A percentile compares a stretch with the other conserved stretches of the same genome.
Conservation (phyloP, 139 green algal species). For the Chlorella sp. region DNA sequence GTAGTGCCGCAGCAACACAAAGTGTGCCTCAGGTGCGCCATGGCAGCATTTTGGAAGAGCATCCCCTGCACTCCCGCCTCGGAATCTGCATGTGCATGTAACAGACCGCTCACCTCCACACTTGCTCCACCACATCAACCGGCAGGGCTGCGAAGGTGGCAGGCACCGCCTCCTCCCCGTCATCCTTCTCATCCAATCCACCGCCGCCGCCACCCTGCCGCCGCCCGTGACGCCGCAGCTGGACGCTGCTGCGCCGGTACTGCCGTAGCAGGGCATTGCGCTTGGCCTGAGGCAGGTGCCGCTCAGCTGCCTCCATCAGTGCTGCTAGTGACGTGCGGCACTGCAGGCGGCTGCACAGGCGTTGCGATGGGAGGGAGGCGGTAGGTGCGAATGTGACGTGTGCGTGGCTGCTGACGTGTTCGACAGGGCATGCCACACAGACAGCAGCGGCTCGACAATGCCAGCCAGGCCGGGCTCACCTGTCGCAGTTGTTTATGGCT, state of each 20-base stretch:
- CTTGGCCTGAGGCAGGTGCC: slow-evolving; percentile 12
- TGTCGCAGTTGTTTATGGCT: background rate
- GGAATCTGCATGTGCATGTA: background rate
- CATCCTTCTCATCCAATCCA: background rate
- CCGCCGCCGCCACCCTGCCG: background rate
- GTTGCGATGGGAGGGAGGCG: background rate
- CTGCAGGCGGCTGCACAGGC: slow-evolving; percentile 21
- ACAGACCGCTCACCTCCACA: background rate
- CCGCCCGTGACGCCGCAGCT: slow-evolving; percentile 1
- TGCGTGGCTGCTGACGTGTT: background rate
- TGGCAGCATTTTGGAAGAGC: no score
- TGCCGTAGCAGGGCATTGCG: slow-evolving; percentile 17
- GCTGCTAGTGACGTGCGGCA: slow-evolving; percentile 7
- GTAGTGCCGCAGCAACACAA: no score
- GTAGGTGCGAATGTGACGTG: background rate
- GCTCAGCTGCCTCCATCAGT: slow-evolving; percentile 18
- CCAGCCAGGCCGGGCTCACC: background rate
- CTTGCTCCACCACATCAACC: background rate
- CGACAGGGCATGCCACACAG: background rate
- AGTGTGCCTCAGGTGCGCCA: no score
- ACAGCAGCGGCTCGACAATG: background rate
- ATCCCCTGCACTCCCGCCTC: background rate
- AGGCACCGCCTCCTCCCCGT: background rate
- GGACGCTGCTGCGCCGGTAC: background rate
- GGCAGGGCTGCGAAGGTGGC: slow-evolving; percentile 12